Percentiles rank a stretch among this genome's conserved stretches.
Evolutionary conservation across 768 basidiomycete species (phyloP).

Genomic region (Xerocomus brunneocitrinus): DNA sequence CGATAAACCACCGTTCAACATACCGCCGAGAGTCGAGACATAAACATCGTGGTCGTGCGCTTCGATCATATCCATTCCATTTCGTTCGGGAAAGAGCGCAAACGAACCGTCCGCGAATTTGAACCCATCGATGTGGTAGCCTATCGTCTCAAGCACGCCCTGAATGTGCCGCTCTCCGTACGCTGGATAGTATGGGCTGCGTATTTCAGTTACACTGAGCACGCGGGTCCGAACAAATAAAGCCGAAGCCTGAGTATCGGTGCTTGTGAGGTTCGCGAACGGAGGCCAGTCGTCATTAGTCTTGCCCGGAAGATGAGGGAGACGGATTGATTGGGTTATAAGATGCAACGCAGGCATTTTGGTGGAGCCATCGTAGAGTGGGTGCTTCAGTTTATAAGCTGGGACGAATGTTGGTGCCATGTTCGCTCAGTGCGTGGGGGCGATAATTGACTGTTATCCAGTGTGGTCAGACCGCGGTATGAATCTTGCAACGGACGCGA

Average conservation of each 20-base stretch:
- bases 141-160: slow-evolving; percentile 39
- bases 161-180: slow-evolving; percentile 39
- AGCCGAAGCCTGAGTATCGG: slow-evolving; percentile 11
- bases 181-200: slow-evolving; percentile 42
- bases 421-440: too few relatives aligned
- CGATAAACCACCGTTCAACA: slow-evolving; percentile 13
- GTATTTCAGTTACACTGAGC: slow-evolving; percentile 40
- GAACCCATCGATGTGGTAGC: slow-evolving; percentile 40
- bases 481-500: too few relatives aligned
- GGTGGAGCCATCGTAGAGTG: too few relatives aligned
- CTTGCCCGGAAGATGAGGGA: not conserved
- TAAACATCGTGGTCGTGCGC: slow-evolving; percentile 38
- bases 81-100: slow-evolving; percentile 35
- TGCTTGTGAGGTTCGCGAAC: not conserved
- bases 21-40: slow-evolving; percentile 44
- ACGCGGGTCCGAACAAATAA: slow-evolving; percentile 24
- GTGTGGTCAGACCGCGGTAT: too few relatives aligned
- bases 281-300: not conserved
- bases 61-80: slow-evolving; percentile 33
- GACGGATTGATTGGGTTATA: too few relatives aligned
- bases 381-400: not conserved
- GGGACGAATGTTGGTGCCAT: too few relatives aligned
- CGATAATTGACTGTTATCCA: too few relatives aligned
- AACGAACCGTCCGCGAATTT: slow-evolving; percentile 30
- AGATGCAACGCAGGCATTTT: too few relatives aligned